Evolutionary conservation across 108 stramenopile genomes (phyloP).

Genomic region (Discostella pseudostelligera): DNA sequence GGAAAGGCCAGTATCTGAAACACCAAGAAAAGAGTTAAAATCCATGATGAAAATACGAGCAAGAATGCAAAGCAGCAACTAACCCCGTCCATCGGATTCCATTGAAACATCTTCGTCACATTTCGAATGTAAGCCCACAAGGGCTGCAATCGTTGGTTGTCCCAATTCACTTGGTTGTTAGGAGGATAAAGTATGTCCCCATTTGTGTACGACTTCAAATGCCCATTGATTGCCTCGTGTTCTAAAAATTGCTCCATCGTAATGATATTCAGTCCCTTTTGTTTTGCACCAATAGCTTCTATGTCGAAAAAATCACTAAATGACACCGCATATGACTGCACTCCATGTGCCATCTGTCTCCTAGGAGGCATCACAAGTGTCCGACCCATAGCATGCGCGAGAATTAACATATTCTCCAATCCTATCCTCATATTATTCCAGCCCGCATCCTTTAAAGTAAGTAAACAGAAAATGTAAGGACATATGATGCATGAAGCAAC

Average conservation of each 20-base stretch:
- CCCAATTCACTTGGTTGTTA: constrained; percentile 22
- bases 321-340: constrained; percentile 21
- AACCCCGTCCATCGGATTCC: constrained; percentile 32
- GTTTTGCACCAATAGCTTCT: constrained; percentile 29
- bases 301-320: constrained; percentile 50
- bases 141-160: constrained; percentile 24
- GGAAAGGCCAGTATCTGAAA: constrained; percentile 28
- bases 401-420: constrained; percentile 58
- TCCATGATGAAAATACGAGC: not conserved
- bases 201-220: constrained; percentile 11
- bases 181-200: constrained; percentile 23
- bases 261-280: constrained; percentile 51
- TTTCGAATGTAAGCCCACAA: constrained; percentile 28
- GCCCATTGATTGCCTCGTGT: constrained; percentile 38
- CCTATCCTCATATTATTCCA: constrained; percentile 74
- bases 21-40: not conserved
- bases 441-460: constrained; percentile 27
- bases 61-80: not conserved
- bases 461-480: not conserved
- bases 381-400: constrained; percentile 66
- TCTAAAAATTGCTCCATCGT: constrained; percentile 64
- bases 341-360: constrained; percentile 42
- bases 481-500: not conserved
- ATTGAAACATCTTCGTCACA: constrained; percentile 23
- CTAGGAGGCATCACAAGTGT: constrained; percentile 70